Percentiles rank a stretch among this genome's conserved stretches.
These are phyloP conservation scores for Ophiostoma sp. DNA, from an alignment of 2,329 filamentous ascomycete species.

Conservation along the genomic window DNA sequence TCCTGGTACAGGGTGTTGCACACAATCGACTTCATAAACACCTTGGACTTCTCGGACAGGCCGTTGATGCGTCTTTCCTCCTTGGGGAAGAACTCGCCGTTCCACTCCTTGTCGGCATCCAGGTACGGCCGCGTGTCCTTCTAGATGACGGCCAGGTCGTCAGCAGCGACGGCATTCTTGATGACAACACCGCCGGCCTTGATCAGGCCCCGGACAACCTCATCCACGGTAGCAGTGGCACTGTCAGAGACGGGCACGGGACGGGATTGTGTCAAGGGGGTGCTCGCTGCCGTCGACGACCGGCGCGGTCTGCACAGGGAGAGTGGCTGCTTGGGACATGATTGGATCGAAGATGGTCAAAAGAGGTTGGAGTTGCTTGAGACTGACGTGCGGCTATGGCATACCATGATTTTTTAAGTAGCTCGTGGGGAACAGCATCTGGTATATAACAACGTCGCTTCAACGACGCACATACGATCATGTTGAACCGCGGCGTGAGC, in stretches of 20 bases:
- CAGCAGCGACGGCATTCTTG: background rate
- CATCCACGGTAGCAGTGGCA: background rate
- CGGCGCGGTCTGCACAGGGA: background rate
- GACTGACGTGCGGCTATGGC: background rate
- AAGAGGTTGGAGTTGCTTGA: too few relatives aligned
- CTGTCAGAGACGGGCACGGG: background rate
- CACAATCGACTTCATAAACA: slow-evolving; percentile 13
- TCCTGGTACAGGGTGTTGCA: slow-evolving; percentile 16
- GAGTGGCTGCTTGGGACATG: background rate
- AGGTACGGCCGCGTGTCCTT: slow-evolving; percentile 17
- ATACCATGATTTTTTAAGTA: too few relatives aligned
- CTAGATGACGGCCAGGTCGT: slow-evolving; percentile 14
- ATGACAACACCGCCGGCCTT: slow-evolving; percentile 16
- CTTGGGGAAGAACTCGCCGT: slow-evolving; percentile 21
- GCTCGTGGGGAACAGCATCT: too few relatives aligned
- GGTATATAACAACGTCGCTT: too few relatives aligned
- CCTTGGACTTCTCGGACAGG: slow-evolving; percentile 14
- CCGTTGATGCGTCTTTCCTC: slow-evolving; percentile 20
- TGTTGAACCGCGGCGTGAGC: too few relatives aligned
- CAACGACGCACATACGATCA: too few relatives aligned
- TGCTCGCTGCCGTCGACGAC: background rate
- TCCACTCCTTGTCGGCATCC: slow-evolving; percentile 17
- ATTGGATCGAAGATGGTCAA: background rate
- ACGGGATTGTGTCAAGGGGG: background rate
- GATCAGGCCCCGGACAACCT: slow-evolving; percentile 14